phyloP scores from a whole-genome alignment of 495 filamentous ascomycete genomes.

The Xylaria curta region DNA sequence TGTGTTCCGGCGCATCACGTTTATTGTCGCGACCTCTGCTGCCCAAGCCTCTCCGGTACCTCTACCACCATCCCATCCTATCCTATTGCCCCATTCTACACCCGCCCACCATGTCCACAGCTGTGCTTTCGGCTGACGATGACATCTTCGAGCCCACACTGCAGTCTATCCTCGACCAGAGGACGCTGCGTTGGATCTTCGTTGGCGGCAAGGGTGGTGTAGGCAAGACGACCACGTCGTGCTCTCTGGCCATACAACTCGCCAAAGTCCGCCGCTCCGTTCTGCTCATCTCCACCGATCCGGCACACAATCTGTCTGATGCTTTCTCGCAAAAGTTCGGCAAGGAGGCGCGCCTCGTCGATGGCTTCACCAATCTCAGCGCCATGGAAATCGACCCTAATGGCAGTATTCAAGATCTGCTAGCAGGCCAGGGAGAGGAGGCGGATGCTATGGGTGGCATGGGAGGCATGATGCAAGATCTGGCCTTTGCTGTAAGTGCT shows the following conservation, averaged over 20 bases:
- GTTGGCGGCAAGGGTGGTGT: constrained; percentile 98
- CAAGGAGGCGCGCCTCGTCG: constrained; percentile 92
- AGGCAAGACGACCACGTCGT: constrained; percentile 99
- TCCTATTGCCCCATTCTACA: background rate
- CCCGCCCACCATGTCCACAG: constrained; percentile 63
- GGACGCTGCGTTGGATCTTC: constrained; percentile 97
- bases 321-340: constrained; percentile 99
- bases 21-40: background rate
- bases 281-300: constrained; percentile 96
- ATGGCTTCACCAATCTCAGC: constrained; percentile 92
- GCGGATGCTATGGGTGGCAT: constrained; percentile 64
- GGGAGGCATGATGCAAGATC: constrained; percentile 68
- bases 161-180: constrained; percentile 92
- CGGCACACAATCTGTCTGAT: constrained; percentile 97
- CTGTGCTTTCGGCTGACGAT: constrained; percentile 71
- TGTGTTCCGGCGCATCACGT: constrained; percentile 2
- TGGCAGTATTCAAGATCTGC: constrained; percentile 93
- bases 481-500: constrained; percentile 64
- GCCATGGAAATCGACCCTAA: constrained; percentile 99
- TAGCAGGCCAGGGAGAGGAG: constrained; percentile 81
- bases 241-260: constrained; percentile 97
- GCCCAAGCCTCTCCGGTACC: too few species aligned
- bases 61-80: background rate
- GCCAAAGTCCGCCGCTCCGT: constrained; percentile 94
- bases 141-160: constrained; percentile 88